Base-by-base conservation (phyloP, 805 yeast species). In the Yamadazyma scolyti region DNA sequence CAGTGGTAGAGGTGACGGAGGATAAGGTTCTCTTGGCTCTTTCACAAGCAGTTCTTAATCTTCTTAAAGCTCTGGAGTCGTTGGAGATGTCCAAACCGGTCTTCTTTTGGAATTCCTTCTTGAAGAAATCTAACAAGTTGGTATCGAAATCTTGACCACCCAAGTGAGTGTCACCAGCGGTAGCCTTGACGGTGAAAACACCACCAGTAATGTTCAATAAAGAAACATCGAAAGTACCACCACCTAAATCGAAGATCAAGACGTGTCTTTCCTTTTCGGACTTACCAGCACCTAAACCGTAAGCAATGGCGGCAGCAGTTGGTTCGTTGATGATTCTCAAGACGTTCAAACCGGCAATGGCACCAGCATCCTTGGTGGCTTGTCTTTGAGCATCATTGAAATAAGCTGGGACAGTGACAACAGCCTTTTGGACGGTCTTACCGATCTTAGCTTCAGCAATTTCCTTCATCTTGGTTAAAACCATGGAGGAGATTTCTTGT, bases 221-320 rank as follows among this genome's bases (percentile, higher is more conserved):
- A 31, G 96, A 88, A 44, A 88, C 96, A 86, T 87, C 96, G 70
- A 87, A 87, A 56, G 96, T 87, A 75, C 96, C 96, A 70, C 96
- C 96, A 78, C 96, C 96, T 58, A 87, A 75, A 69, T 87, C 96
- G 75, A 87, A 87, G 56, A 87, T 87, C 58, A 87, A 74, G 42
- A 87, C 90, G 67, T 83, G 81, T 61, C 68, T 65, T 56, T 64
- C 71, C 58, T 65, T 65, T 54, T 66, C 72, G 33, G 67, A 61
- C 49, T 61, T 61, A 60, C 86, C 87, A 40, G 67, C 61, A 79
- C 90, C 95, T 53, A 89, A 76, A 70, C 96, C 96, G 72, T 88
- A 88, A 47, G 96, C 96, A 68, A 87, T 85, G 44, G 96, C 96
- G 46, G 96, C 96, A 31, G 96, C 96, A 43, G 96, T 88, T 53